Evolutionary conservation across 116 monocot species (phyloP).

Genomic region (Thalassia testudinum): DNA sequence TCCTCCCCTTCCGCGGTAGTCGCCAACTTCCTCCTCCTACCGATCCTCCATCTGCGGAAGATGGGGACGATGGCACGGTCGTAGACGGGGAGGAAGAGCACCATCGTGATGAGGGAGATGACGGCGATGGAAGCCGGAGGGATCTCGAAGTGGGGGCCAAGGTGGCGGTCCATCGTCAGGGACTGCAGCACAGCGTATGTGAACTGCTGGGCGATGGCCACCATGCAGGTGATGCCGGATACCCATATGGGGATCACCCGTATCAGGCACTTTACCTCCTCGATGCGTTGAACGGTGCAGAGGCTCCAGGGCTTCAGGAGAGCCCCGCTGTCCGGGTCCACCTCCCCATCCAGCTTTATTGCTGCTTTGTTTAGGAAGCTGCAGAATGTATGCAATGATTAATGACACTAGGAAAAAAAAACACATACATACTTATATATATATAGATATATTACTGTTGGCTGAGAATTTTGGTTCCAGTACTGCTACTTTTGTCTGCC

Average conservation of each 20-base stretch:
- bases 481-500: too few relatives aligned
- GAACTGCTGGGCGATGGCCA: slow-evolving; percentile 25
- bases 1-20: too few relatives aligned
- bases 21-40: too few relatives aligned
- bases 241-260: slow-evolving; percentile 29
- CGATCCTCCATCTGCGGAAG: slow-evolving; percentile 9
- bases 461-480: too few relatives aligned
- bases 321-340: neutral
- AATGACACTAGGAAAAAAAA: too few relatives aligned
- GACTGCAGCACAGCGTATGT: slow-evolving; percentile 38
- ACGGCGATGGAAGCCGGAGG: slow-evolving; percentile 26
- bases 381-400: too few relatives aligned
- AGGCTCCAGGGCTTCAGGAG: slow-evolving; percentile 15
- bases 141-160: slow-evolving; percentile 15
- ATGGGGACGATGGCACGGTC: slow-evolving; percentile 24
- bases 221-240: slow-evolving; percentile 27
- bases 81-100: slow-evolving; percentile 29
- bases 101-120: slow-evolving; percentile 17
- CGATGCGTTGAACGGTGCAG: slow-evolving; percentile 32
- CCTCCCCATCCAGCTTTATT: slow-evolving; percentile 1
- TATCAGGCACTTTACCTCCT: slow-evolving; percentile 29
- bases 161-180: slow-evolving; percentile 22
- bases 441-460: too few relatives aligned
- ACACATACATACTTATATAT: too few relatives aligned
- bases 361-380: slow-evolving; percentile 18